Evolutionary conservation across 2,329 filamentous ascomycete genomes (phyloP).

Genomic region (Clarireedia sp.): DNA sequence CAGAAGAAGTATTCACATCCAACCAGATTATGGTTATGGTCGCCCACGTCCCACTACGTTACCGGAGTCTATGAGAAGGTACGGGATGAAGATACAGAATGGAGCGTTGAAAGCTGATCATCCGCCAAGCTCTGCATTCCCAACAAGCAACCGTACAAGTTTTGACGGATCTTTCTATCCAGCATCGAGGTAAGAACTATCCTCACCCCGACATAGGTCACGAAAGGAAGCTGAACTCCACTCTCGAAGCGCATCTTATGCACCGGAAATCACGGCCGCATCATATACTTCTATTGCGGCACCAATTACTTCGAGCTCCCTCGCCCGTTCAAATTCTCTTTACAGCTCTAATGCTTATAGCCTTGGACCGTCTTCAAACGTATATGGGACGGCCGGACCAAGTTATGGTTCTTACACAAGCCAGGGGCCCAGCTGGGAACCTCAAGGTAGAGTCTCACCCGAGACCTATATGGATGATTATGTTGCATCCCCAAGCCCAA

Average conservation of each 20-base stretch:
- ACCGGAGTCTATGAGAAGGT: constrained; percentile 27
- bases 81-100: constrained; percentile 15
- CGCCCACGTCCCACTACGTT: constrained; percentile 20
- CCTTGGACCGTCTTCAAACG: constrained; percentile 21
- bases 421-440: constrained; percentile 26
- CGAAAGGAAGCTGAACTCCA: constrained; percentile 22
- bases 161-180: constrained; percentile 27
- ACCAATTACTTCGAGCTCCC: constrained; percentile 13
- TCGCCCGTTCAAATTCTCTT: constrained; percentile 23
- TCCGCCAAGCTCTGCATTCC: constrained; percentile 21
- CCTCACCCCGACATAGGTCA: constrained; percentile 2
- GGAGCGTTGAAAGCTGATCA: constrained; percentile 21
- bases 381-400: constrained; percentile 27
- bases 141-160: constrained; percentile 19
- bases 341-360: constrained; percentile 27
- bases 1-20: constrained; percentile 27
- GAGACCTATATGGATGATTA: constrained; percentile 32
- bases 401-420: constrained; percentile 25
- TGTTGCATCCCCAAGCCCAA: constrained; percentile 48
- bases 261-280: constrained; percentile 18
- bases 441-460: constrained; percentile 28
- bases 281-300: constrained; percentile 24
- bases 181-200: constrained; percentile 26
- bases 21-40: constrained; percentile 27
- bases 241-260: constrained; percentile 25